Evolutionary conservation across 1,284 basidiomycete species (phyloP).

Genomic region (Apiotrichum siamense): DNA sequence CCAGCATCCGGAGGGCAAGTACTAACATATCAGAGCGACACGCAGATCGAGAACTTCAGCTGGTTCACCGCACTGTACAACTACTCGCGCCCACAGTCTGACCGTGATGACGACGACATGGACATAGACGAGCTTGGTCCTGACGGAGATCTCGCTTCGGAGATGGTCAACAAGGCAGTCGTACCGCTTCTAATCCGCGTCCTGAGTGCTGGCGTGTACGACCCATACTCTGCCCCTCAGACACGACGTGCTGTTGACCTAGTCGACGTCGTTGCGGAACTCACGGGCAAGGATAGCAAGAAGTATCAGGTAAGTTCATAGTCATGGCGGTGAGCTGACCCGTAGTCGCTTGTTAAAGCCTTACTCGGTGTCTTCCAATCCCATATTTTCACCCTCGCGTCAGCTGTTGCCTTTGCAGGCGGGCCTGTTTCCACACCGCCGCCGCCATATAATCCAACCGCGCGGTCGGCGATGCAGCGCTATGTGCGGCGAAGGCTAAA

Average conservation of each 20-base stretch:
- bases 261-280: constrained; percentile 72
- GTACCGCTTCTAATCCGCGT: constrained; percentile 68
- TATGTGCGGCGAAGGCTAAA: constrained; percentile 66
- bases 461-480: constrained; percentile 64
- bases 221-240: constrained; percentile 70
- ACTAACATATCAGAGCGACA: constrained; percentile 50
- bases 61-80: constrained; percentile 76
- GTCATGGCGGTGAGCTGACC: background rate
- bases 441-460: constrained; percentile 66
- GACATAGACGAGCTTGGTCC: constrained; percentile 58
- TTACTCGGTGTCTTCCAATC: constrained; percentile 57
- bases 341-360: constrained; percentile 63
- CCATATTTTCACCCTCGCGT: constrained; percentile 53
- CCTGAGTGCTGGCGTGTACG: constrained; percentile 65
- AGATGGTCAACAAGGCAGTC: constrained; percentile 77
- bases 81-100: constrained; percentile 59
- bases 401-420: constrained; percentile 42
- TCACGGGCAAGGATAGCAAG: constrained; percentile 58
- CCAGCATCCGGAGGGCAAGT: background rate
- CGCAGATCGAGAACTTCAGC: constrained; percentile 66
- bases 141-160: constrained; percentile 79
- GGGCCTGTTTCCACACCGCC: constrained; percentile 41
- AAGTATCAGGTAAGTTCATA: constrained; percentile 59
- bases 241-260: constrained; percentile 64
- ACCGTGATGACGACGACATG: constrained; percentile 37